phyloP scores from a whole-genome alignment of 345 rosid species.

The Salix purpurea region DNA sequence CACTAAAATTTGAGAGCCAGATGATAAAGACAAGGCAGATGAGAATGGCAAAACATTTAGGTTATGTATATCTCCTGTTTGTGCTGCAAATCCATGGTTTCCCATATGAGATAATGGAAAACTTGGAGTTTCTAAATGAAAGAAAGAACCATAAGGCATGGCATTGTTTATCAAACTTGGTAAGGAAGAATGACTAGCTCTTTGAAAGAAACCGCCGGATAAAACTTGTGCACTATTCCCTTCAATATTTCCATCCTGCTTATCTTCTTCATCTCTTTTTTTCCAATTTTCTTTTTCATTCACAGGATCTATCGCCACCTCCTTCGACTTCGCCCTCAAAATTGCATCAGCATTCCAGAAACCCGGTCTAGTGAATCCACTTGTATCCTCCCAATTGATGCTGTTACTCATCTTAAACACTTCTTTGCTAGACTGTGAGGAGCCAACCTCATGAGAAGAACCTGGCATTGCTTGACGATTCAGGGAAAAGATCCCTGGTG shows the following conservation, averaged over 20 bases:
- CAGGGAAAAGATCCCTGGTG: constrained; percentile 35
- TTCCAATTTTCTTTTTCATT: constrained; percentile 34
- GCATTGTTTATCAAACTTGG: constrained; percentile 20
- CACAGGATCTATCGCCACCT: constrained; percentile 19
- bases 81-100: constrained; percentile 32
- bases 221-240: constrained; percentile 17
- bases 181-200: constrained; percentile 14
- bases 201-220: constrained; percentile 13
- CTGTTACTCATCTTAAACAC: constrained; percentile 16
- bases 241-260: constrained; percentile 16
- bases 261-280: constrained; percentile 13
- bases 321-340: constrained; percentile 34
- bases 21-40: constrained; percentile 41
- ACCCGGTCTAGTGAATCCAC: constrained; percentile 23
- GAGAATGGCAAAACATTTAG: constrained; percentile 48
- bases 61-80: constrained; percentile 29
- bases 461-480: constrained; percentile 21
- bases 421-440: constrained; percentile 33
- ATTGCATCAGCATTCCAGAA: constrained; percentile 26
- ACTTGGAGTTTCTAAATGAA: constrained; percentile 43
- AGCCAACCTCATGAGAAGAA: constrained; percentile 18
- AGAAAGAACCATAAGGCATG: constrained; percentile 34
- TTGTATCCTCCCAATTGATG: constrained; percentile 27
- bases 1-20: constrained; percentile 43
- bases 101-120: constrained; percentile 28